Evolutionary conservation across 2,329 filamentous ascomycete genomes (phyloP), one percentile per base, ranked within the genome.

Genomic region (Ophiostoma sp.): DNA sequence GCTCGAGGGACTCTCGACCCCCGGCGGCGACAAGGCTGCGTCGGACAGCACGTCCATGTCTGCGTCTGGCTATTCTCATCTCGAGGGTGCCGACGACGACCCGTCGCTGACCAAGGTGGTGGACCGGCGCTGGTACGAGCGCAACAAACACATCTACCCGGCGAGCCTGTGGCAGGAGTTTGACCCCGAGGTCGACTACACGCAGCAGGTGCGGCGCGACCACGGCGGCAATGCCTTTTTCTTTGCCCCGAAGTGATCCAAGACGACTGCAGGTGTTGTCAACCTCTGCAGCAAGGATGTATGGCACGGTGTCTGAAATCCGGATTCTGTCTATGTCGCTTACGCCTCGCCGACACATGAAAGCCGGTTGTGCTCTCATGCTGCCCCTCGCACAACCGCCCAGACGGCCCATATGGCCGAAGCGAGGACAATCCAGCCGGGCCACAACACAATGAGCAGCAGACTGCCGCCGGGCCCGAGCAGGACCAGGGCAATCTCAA

Each of bases 121-220:
- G 4, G 94, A 99, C 80, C 85, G 95, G 70, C 83, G 95, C 70
- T 99, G 95, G 95, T 99, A 97, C 77, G 93, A 97, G 81, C 87
- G 89, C 75, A 97, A 98, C 77, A 99, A 98, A 79, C 95, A 99
- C 78, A 98, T 99, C 69, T 99, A 94, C 77, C 95, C 95, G 0
- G 94, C 94, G 27, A 98, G 92, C 76, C 85, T 94, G 64, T 99
- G 95, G 95, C 92, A 93, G 74, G 91, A 96, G 71, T 99, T 96
- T 77, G 93, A 97, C 73, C 90, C 93, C 0, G 91, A 92, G 70
- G 91, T 90, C 78, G 91, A 97, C 74, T 96, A 96, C 79, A 85
- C 87, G 75, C 84, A 82, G 72, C 87, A 91, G 73, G 85, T 93
- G 52, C 86, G 91, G 74, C 90, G 92, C 75, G 95, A 99, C 79